These are phyloP conservation scores for Bathelium albidoporum DNA, from an alignment of 495 filamentous ascomycete genomes.

Conservation along the genomic window DNA sequence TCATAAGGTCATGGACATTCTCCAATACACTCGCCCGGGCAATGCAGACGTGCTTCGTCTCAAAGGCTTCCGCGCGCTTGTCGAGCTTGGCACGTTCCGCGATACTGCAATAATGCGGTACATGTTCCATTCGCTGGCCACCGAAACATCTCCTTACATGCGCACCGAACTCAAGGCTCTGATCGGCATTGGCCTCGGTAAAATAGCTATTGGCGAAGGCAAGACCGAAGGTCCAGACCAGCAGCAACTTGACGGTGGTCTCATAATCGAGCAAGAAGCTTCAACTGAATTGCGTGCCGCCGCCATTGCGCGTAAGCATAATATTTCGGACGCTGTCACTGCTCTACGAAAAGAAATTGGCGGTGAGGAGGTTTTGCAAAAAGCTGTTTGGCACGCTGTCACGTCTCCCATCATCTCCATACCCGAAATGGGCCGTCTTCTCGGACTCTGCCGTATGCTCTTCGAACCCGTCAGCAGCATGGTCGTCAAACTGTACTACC, in stretches of 20 bases:
- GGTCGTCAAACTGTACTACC: constrained; percentile 53
- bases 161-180: constrained; percentile 56
- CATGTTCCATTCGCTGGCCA: constrained; percentile 59
- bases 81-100: constrained; percentile 63
- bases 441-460: constrained; percentile 65
- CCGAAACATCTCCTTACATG: constrained; percentile 72
- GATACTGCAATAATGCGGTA: constrained; percentile 53
- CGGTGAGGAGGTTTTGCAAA: constrained; percentile 49
- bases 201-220: constrained; percentile 64
- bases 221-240: constrained; percentile 21
- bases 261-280: constrained; percentile 73
- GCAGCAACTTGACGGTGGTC: constrained; percentile 35
- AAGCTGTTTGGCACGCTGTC: constrained; percentile 71
- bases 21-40: constrained; percentile 68
- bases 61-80: constrained; percentile 69
- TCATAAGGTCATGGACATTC: constrained; percentile 52
- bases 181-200: constrained; percentile 63
- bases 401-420: constrained; percentile 55
- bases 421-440: constrained; percentile 63
- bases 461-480: constrained; percentile 57
- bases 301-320: constrained; percentile 59
- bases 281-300: constrained; percentile 57
- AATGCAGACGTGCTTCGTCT: constrained; percentile 73
- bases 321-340: constrained; percentile 62
- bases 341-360: constrained; percentile 65